These are phyloP conservation scores for Platanthera zijinensis DNA, from an alignment of 106 monocot genomes.

Conservation along the genomic window DNA sequence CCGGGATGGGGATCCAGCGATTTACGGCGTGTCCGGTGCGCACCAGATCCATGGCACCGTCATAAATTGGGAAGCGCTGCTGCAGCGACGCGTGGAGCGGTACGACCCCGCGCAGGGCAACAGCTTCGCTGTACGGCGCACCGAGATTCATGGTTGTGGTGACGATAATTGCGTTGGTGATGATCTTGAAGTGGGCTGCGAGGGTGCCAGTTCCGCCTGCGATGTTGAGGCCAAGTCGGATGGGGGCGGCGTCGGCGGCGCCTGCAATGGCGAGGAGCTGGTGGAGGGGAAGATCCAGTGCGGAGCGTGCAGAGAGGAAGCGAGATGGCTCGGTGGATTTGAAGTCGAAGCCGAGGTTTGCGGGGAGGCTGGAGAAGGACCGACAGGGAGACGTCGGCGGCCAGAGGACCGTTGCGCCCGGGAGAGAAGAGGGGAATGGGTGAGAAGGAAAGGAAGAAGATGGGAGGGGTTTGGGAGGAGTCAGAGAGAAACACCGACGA, in stretches of 20 bases:
- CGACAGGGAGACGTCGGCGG: slow-evolving; percentile 26
- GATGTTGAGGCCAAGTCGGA: slow-evolving; percentile 63
- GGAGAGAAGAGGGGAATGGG: slow-evolving; percentile 26
- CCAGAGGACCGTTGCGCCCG: slow-evolving; percentile 53
- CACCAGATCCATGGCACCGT: slow-evolving; percentile 64
- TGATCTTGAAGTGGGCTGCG: slow-evolving; percentile 39
- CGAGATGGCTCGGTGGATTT: slow-evolving; percentile 13
- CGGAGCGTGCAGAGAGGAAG: slow-evolving; percentile 44
- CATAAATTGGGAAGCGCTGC: slow-evolving; percentile 75
- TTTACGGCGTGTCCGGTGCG: slow-evolving; percentile 85
- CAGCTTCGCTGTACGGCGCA: slow-evolving; percentile 56
- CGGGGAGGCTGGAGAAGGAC: slow-evolving; percentile 46
- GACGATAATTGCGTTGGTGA: slow-evolving; percentile 49
- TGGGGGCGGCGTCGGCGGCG: slow-evolving; percentile 25
- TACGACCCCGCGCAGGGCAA: slow-evolving; percentile 58
- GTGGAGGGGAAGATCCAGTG: slow-evolving; percentile 64
- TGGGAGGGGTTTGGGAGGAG: slow-evolving; percentile 8
- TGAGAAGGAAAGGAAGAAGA: background rate
- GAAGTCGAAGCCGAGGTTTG: slow-evolving; percentile 36
- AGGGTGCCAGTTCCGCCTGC: slow-evolving; percentile 71
- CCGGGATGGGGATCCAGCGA: slow-evolving; percentile 73
- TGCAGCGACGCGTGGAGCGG: slow-evolving; percentile 84
- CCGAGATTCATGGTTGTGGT: slow-evolving; percentile 78
- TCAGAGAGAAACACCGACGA: slow-evolving; percentile 83
- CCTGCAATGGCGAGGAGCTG: slow-evolving; percentile 54